phyloP scores from a whole-genome alignment of 192 early-diverging fungal genomes.

The Cetraspora pellucida region DNA sequence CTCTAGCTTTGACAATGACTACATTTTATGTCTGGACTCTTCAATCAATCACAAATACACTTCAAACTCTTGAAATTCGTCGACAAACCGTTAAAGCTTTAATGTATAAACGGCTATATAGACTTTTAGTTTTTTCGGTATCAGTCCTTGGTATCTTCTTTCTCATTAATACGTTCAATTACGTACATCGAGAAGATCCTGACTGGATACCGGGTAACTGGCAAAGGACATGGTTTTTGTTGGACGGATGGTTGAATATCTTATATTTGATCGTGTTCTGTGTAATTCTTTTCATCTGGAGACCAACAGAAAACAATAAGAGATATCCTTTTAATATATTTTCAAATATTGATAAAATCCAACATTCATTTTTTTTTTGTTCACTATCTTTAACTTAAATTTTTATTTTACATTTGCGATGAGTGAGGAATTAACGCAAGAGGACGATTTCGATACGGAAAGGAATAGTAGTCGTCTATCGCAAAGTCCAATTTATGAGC shows the following conservation, averaged over 20 bases:
- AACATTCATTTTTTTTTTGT: neutral
- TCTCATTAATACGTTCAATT: conserved; percentile 79
- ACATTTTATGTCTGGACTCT: conserved; percentile 93
- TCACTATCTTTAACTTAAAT: neutral
- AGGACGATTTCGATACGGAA: conserved; percentile 69
- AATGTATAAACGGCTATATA: conserved; percentile 88
- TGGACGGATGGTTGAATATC: conserved; percentile 90
- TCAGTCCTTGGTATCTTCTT: conserved; percentile 76
- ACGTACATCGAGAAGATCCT: conserved; percentile 63
- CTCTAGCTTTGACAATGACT: conserved; percentile 87
- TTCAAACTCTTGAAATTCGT: conserved; percentile 72
- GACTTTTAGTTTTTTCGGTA: conserved; percentile 77
- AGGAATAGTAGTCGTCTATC: conserved; percentile 51
- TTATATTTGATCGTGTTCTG: conserved; percentile 81
- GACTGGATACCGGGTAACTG: conserved; percentile 78
- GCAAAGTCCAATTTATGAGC: conserved; percentile 51
- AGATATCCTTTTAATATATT: conserved; percentile 34
- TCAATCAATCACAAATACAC: conserved; percentile 77
- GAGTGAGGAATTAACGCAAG: conserved; percentile 37
- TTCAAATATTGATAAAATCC: neutral
- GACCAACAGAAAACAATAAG: conserved; percentile 88
- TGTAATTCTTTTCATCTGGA: conserved; percentile 85
- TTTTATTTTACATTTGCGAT: conserved; percentile 21
- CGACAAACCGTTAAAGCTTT: conserved; percentile 84
- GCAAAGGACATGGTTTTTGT: conserved; percentile 86